A percentile compares a stretch with the other conserved stretches of the same genome.
These are phyloP conservation scores for Carnegiea gigantea DNA, from an alignment of 179 eudicot genomes.

Conservation along the genomic window DNA sequence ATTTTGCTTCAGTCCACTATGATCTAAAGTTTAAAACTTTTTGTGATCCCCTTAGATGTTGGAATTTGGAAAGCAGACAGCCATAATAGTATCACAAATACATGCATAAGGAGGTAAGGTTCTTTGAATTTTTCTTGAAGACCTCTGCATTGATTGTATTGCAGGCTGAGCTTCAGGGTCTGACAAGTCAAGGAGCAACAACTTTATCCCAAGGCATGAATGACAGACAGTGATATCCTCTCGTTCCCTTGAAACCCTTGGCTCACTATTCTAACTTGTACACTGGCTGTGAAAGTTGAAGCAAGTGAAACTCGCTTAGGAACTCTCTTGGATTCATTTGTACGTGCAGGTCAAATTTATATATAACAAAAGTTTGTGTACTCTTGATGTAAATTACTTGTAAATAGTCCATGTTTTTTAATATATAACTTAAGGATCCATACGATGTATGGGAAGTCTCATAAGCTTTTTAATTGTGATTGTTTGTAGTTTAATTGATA, in stretches of 20 bases:
- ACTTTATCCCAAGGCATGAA: slow-evolving; percentile 40
- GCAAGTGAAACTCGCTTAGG: neutral
- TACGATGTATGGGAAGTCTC: no score
- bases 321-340: neutral
- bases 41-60: neutral
- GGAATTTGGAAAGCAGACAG: neutral
- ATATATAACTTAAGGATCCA: neutral
- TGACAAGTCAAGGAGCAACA: slow-evolving; percentile 35
- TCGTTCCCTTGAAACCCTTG: slow-evolving; percentile 17
- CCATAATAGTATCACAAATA: neutral
- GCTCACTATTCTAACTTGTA: neutral
- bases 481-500: no score
- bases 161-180: slow-evolving; percentile 74
- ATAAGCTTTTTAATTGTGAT: no score
- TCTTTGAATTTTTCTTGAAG: neutral
- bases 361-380: neutral
- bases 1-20: neutral
- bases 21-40: neutral
- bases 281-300: neutral
- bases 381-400: neutral
- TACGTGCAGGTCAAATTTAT: neutral
- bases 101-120: neutral
- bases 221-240: slow-evolving; percentile 38
- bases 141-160: slow-evolving; percentile 15
- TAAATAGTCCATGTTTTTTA: neutral